Percentiles rank a stretch among this genome's conserved stretches.
Evolutionary conservation across 495 filamentous ascomycete genomes (phyloP).

Genomic region (Podospora pseudopauciseta): DNA sequence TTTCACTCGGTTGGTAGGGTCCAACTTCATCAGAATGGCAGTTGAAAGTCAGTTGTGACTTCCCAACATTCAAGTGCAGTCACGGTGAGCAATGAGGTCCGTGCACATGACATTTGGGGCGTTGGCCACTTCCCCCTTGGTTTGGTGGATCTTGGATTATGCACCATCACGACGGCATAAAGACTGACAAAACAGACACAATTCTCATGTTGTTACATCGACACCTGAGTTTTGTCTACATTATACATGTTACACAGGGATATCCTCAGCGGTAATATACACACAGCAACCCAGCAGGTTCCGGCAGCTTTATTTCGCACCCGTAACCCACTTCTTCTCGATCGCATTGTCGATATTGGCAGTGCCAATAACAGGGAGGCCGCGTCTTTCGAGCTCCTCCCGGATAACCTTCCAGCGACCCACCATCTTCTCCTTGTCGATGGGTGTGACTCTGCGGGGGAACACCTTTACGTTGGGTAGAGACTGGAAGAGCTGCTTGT

Average conservation of each 20-base stretch:
- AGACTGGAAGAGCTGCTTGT: conserved; percentile 39
- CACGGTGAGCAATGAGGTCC: background rate
- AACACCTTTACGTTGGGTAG: conserved; percentile 70
- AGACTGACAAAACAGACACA: background rate
- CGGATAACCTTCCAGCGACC: conserved; percentile 86
- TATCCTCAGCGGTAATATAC: conserved; percentile 6
- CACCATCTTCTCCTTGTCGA: conserved; percentile 68
- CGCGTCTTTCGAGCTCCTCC: conserved; percentile 61
- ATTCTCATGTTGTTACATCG: background rate
- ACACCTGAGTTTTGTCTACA: conserved; percentile 16
- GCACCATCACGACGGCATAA: background rate
- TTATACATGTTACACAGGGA: conserved; percentile 23
- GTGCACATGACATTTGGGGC: background rate
- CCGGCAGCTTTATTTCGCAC: conserved; percentile 12
- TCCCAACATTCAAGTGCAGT: background rate
- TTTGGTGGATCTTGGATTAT: too few species aligned
- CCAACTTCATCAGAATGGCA: background rate
- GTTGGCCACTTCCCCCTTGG: background rate
- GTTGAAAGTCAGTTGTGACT: background rate
- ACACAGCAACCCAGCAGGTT: background rate
- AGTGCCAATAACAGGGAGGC: conserved; percentile 49
- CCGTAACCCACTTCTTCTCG: conserved; percentile 32
- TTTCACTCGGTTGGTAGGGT: background rate
- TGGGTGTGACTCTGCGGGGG: conserved; percentile 55
- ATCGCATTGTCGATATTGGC: conserved; percentile 23